phyloP scores from a whole-genome alignment of 2,329 filamentous ascomycete genomes.

The Fusarium nanum region DNA sequence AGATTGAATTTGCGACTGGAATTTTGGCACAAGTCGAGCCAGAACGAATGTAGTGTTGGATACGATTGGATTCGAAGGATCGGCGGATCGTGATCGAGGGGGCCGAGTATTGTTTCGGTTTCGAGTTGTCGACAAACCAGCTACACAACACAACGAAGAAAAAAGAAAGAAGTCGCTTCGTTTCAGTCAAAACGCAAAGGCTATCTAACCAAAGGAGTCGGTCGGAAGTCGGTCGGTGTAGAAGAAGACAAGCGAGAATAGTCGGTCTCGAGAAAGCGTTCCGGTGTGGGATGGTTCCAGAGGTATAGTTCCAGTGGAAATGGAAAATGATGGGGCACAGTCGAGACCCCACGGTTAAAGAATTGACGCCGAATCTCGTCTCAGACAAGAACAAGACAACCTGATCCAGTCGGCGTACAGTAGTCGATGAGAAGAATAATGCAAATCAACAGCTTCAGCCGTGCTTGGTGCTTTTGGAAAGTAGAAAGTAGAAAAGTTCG shows the following conservation, averaged over 20 bases:
- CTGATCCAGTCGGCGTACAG: slow-evolving; percentile 42
- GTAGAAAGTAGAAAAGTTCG: slow-evolving; percentile 39
- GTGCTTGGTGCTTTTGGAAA: slow-evolving; percentile 15
- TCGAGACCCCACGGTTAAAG: slow-evolving; percentile 36
- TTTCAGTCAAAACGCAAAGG: slow-evolving; percentile 28
- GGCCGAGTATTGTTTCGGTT: slow-evolving; percentile 24
- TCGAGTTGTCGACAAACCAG: slow-evolving; percentile 16
- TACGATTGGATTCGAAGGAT: slow-evolving; percentile 6
- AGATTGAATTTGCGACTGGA: slow-evolving; percentile 25
- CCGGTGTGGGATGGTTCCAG: slow-evolving; percentile 21
- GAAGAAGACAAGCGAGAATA: slow-evolving; percentile 33
- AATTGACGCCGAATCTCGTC: slow-evolving; percentile 39
- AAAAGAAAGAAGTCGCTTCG: slow-evolving; percentile 3
- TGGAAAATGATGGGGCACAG: slow-evolving; percentile 30
- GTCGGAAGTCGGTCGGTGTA: slow-evolving; percentile 7
- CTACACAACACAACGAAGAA: slow-evolving; percentile 15
- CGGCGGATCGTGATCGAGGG: slow-evolving; percentile 20
- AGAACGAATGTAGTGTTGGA: slow-evolving; percentile 19
- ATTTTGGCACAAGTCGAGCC: slow-evolving; percentile 16
- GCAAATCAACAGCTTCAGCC: slow-evolving; percentile 25
- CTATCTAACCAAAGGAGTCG: slow-evolving; percentile 32
- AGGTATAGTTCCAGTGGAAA: slow-evolving; percentile 27
- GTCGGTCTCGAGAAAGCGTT: slow-evolving; percentile 23
- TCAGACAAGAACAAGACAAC: slow-evolving; percentile 30
- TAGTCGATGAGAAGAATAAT: slow-evolving; percentile 10